Conservation (phyloP, 768 basidiomycete genomes). For the Amanita jacksonii region DNA sequence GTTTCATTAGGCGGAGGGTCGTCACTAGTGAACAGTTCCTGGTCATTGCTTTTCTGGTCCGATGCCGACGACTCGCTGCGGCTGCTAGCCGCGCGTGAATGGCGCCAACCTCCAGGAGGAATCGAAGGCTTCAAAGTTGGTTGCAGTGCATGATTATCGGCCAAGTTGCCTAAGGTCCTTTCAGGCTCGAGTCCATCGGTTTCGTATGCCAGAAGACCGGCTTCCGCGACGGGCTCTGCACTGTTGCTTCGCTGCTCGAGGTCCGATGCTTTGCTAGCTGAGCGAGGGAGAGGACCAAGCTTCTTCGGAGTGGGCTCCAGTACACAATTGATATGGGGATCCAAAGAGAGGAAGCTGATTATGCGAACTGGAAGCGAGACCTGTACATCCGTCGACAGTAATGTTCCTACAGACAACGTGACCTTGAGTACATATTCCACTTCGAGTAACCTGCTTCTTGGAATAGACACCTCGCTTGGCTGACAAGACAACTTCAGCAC, state of each 20-base stretch:
- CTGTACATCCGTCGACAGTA: constrained; percentile 49
- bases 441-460: constrained; percentile 63
- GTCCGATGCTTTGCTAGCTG: not conserved
- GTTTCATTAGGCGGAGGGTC: not conserved
- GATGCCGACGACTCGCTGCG: too few relatives aligned
- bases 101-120: too few relatives aligned
- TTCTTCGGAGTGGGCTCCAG: constrained; percentile 5
- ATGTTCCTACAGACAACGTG: constrained; percentile 46
- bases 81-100: too few relatives aligned
- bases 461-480: constrained; percentile 62
- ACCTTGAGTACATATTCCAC: constrained; percentile 67
- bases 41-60: too few relatives aligned
- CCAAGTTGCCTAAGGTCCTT: too few relatives aligned
- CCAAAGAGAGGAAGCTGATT: constrained; percentile 79
- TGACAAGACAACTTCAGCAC: constrained; percentile 19
- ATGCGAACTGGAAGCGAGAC: constrained; percentile 69
- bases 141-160: too few relatives aligned
- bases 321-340: constrained; percentile 51
- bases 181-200: too few relatives aligned
- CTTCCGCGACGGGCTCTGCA: too few relatives aligned
- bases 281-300: constrained; percentile 10
- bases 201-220: too few relatives aligned
- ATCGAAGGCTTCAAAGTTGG: too few relatives aligned
- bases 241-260: not conserved
- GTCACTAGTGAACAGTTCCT: not conserved